Percentiles rank a stretch among this genome's conserved stretches.
Evolutionary conservation across 1,284 basidiomycete genomes (phyloP).

Genomic region (Pseudozyma sp.): DNA sequence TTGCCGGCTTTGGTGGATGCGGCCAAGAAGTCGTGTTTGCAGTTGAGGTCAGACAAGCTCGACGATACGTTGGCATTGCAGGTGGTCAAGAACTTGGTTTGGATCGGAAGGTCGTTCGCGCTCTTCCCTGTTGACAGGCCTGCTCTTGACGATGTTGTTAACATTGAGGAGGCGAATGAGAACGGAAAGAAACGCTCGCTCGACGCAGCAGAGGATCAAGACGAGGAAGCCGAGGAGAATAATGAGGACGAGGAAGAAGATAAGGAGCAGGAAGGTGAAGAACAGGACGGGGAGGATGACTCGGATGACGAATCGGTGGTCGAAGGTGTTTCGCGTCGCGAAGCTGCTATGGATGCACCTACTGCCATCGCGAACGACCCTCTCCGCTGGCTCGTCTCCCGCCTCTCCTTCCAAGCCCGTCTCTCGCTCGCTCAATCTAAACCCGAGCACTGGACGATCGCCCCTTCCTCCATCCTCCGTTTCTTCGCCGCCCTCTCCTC

Average conservation of each 20-base stretch:
- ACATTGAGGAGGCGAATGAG: slow-evolving; percentile 19
- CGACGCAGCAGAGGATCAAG: slow-evolving; percentile 34
- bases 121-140: slow-evolving; percentile 32
- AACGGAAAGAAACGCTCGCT: slow-evolving; percentile 43
- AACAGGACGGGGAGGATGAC: slow-evolving; percentile 29
- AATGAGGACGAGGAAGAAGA: slow-evolving; percentile 20
- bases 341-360: slow-evolving; percentile 33
- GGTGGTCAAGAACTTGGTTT: slow-evolving; percentile 93
- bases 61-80: slow-evolving; percentile 84
- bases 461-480: slow-evolving; percentile 83
- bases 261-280: slow-evolving; percentile 10
- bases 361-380: slow-evolving; percentile 72
- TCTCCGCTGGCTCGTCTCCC: slow-evolving; percentile 91
- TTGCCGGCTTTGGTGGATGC: slow-evolving; percentile 76
- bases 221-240: slow-evolving; percentile 6
- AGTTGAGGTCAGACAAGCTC: slow-evolving; percentile 84
- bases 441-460: slow-evolving; percentile 77
- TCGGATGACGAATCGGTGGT: slow-evolving; percentile 31
- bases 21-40: slow-evolving; percentile 80
- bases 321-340: slow-evolving; percentile 54
- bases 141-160: slow-evolving; percentile 8
- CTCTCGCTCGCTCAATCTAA: slow-evolving; percentile 66
- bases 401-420: slow-evolving; percentile 85
- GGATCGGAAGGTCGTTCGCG: slow-evolving; percentile 77
- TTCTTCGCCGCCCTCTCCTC: slow-evolving; percentile 53